These are phyloP conservation scores for Xylaria sp. DNA, from an alignment of 2,329 filamentous ascomycete genomes.

Conservation along the genomic window DNA sequence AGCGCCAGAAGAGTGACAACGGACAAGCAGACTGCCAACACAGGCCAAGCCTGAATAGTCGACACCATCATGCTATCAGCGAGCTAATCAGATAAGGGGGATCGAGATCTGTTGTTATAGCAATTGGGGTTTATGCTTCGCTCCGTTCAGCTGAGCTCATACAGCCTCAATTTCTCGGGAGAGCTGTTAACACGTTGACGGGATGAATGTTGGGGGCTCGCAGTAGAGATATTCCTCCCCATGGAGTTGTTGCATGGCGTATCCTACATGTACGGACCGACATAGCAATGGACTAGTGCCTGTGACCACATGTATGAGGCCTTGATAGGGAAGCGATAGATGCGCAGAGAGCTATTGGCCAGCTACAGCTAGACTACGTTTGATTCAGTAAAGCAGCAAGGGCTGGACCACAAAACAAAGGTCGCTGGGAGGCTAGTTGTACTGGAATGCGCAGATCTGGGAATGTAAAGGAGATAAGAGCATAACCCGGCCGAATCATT, in stretches of 20 bases:
- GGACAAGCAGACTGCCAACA: slow-evolving; percentile 31
- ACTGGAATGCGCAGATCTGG: slow-evolving; percentile 4
- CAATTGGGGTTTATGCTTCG: background rate
- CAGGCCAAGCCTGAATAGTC: slow-evolving; percentile 26
- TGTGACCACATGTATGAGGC: slow-evolving; percentile 24
- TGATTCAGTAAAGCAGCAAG: slow-evolving; percentile 7
- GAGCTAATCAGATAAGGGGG: background rate
- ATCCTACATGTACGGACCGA: background rate
- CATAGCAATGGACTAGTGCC: slow-evolving; percentile 29
- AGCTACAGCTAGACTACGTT: background rate
- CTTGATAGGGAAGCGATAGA: too few species aligned
- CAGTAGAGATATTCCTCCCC: background rate
- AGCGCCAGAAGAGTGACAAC: slow-evolving; percentile 32
- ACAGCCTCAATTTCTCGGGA: too few species aligned
- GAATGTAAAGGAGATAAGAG: too few species aligned
- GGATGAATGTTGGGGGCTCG: background rate
- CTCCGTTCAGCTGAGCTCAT: background rate
- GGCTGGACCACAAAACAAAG: background rate
- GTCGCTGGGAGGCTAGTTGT: slow-evolving; percentile 2
- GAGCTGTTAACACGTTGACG: background rate
- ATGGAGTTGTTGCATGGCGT: background rate
- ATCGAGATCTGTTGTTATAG: background rate
- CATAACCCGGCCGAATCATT: too few species aligned
- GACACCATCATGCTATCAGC: slow-evolving; percentile 23
- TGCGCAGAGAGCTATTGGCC: slow-evolving; percentile 25